Percentiles rank a stretch among this genome's conserved stretches.
phyloP scores from a whole-genome alignment of 768 basidiomycete genomes.

The Mycena vulgaris region DNA sequence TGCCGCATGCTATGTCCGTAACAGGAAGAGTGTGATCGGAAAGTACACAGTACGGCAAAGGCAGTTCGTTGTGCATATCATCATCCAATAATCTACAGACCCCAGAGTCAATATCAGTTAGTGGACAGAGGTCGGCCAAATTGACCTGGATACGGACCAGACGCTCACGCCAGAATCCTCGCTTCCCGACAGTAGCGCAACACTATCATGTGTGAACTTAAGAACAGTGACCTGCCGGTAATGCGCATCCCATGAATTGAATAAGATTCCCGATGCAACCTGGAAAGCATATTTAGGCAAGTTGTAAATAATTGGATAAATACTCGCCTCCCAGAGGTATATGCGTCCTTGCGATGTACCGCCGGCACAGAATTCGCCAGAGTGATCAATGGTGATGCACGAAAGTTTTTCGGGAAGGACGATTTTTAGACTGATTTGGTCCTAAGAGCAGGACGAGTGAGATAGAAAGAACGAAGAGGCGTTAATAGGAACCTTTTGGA shows the following conservation, averaged over 20 bases:
- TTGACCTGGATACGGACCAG: slow-evolving; percentile 91
- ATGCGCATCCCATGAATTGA: slow-evolving; percentile 94
- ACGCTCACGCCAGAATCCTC: slow-evolving; percentile 93
- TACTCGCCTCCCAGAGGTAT: slow-evolving; percentile 95
- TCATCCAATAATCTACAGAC: slow-evolving; percentile 79
- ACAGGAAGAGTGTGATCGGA: slow-evolving; percentile 95
- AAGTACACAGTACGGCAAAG: slow-evolving; percentile 83
- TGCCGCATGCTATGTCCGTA: slow-evolving; percentile 84
- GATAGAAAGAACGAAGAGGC: not conserved
- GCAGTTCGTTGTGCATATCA: slow-evolving; percentile 79
- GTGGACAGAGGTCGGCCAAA: slow-evolving; percentile 45
- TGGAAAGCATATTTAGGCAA: slow-evolving; percentile 50
- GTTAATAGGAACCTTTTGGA: slow-evolving; percentile 82
- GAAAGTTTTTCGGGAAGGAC: slow-evolving; percentile 92
- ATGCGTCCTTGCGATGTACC: slow-evolving; percentile 92
- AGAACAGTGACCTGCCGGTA: slow-evolving; percentile 91
- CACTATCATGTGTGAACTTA: slow-evolving; percentile 87
- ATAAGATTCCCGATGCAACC: slow-evolving; percentile 95
- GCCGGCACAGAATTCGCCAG: slow-evolving; percentile 86
- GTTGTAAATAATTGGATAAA: not conserved
- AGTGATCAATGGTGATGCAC: slow-evolving; percentile 81
- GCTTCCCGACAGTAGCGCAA: slow-evolving; percentile 86
- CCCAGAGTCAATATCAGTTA: slow-evolving; percentile 31
- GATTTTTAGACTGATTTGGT: slow-evolving; percentile 89
- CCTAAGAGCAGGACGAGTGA: slow-evolving; percentile 63